phyloP scores from a whole-genome alignment of 2,329 filamentous ascomycete species.

The Colletotrichum ledebouriae region DNA sequence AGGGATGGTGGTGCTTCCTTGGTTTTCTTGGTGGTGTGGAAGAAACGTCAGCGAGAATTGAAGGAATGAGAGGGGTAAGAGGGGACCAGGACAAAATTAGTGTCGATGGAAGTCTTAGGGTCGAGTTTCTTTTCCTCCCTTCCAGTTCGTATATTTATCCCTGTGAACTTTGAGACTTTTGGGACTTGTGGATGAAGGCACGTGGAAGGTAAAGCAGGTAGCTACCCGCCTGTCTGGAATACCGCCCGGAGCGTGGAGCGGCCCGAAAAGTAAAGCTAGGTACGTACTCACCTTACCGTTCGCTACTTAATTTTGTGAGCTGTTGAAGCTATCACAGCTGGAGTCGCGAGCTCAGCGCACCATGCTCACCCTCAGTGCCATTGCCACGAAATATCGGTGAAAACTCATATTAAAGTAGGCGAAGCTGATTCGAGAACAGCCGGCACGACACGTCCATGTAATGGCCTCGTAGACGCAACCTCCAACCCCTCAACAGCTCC shows the following conservation, averaged over 20 bases:
- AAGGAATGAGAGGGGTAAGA: too few species aligned
- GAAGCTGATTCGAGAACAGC: too few species aligned
- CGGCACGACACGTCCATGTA: background rate
- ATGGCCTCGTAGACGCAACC: background rate
- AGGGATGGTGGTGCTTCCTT: constrained; percentile 7
- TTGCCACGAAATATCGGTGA: background rate
- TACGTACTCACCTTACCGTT: background rate
- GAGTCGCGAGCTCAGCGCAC: background rate
- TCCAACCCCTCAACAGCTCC: background rate
- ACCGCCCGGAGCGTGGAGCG: constrained; percentile 25
- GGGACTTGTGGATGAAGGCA: too few species aligned
- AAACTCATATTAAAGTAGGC: too few species aligned
- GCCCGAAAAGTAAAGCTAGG: constrained; percentile 14
- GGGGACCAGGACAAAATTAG: too few species aligned
- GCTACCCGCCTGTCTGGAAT: background rate
- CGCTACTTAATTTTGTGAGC: background rate
- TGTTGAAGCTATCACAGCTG: constrained; percentile 31
- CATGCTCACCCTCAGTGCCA: background rate
- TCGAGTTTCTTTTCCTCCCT: too few species aligned
- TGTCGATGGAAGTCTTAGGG: too few species aligned
- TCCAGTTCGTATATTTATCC: too few species aligned
- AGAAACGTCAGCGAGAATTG: background rate
- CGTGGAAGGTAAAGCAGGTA: too few species aligned
- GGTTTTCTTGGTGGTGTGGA: constrained; percentile 20
- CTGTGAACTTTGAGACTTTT: background rate